Evolutionary conservation across 2,329 filamentous ascomycete species (phyloP).

Genomic region (Aspergillus sp.): DNA sequence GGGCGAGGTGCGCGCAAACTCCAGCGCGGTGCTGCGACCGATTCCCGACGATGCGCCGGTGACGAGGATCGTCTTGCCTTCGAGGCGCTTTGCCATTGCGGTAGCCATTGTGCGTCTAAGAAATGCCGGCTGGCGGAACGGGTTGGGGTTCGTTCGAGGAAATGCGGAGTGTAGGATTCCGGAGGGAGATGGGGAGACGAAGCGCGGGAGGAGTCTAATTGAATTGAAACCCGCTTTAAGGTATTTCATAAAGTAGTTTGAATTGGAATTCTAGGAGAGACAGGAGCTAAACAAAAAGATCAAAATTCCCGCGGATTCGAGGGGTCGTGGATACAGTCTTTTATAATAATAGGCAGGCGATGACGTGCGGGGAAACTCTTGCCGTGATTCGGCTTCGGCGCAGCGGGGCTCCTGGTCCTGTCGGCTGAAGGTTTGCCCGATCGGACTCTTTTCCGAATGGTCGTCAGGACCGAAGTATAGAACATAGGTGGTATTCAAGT

Average conservation of each 20-base stretch:
- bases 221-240: conserved; percentile 23
- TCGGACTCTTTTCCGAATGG: conserved; percentile 17
- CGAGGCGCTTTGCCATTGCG: conserved; percentile 76
- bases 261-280: not conserved
- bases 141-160: conserved; percentile 13
- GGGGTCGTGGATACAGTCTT: not conserved
- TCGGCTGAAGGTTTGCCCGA: conserved; percentile 22
- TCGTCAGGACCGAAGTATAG: too few relatives aligned
- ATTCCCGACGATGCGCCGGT: conserved; percentile 95
- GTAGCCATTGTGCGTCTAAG: conserved; percentile 58
- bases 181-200: conserved; percentile 12
- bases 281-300: not conserved
- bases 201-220: conserved; percentile 23
- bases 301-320: not conserved
- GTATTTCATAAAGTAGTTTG: conserved; percentile 26
- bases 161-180: conserved; percentile 15
- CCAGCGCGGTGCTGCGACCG: conserved; percentile 71
- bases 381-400: conserved; percentile 12
- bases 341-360: conserved; percentile 1
- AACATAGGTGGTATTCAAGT: not conserved
- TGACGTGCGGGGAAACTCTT: conserved; percentile 20
- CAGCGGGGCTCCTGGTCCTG: not conserved
- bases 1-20: conserved; percentile 85
- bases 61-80: conserved; percentile 88
- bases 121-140: conserved; percentile 22